Base-by-base conservation (phyloP, 306 rosid genomes). In the Boehmeria nivea region DNA sequence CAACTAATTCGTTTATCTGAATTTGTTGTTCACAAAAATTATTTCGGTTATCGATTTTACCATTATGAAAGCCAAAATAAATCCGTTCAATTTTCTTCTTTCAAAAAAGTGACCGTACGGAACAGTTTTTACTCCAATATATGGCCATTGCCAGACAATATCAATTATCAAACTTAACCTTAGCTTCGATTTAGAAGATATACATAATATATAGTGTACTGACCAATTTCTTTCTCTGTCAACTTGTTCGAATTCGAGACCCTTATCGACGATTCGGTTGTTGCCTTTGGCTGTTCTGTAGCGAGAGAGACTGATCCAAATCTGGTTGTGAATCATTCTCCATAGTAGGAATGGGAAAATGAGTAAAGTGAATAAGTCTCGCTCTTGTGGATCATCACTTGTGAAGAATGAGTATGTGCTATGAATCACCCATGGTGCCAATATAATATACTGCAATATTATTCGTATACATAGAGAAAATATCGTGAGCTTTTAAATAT, bases 181-280 rank as follows among this genome's bases (percentile, higher is more conserved):
- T n/a, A n/a, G n/a, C n/a, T n/a, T n/a, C n/a, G n/a, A n/a, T n/a
- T n/a, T n/a, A n/a, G n/a, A n/a, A n/a, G n/a, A n/a, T n/a, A n/a
- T n/a, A n/a, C n/a, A 36, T 2, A 36, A 3, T 2, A 36, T 6
- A 36, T 6, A 36, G 17, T 0, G 5, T 3, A 38, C 2, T n/a
- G n/a, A n/a, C 89, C 89, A 83, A 34, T 73, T 67, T 61, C 66
- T 67, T 70, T 84, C 91, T 59, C 91, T 65, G 38, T 84, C 91
- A 45, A 84, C 83, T 80, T 84, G 91, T 12, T 84, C 91, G 37
- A 84, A 84, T 9, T 84, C 91, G 15, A 84, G 74, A 42, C 82
- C 73, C 17, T 72, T 77, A 50, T 84, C 91, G 0, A 84, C 64
- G 12, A 84, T 84, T 60, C 81, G 65, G 6, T 43, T 26, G 0